Base-by-base conservation (phyloP, 257 asterid genomes). In the Ajuga chamaepitys region DNA sequence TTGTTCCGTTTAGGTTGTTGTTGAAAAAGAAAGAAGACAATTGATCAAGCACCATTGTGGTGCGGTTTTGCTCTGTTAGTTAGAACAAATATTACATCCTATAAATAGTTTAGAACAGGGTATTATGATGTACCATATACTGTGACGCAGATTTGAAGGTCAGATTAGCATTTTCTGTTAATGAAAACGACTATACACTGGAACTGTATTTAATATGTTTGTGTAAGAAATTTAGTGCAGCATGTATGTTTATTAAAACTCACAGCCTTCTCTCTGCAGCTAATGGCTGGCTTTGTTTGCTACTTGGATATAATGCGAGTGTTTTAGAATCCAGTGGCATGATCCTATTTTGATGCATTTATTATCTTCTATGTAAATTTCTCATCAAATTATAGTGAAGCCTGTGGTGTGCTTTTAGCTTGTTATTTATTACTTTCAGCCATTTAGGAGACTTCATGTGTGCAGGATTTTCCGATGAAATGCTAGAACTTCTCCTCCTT, bases 401-500 rank as follows among this genome's bases (percentile, higher is more conserved):
- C 30, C 22, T 54, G 10, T 68, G 57, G 55, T 57, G 30, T 16
- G 11, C 51, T 50, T 26, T 40, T 59, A 32, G 42, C 10, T 51
- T 45, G 46, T 25, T 52, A 4, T 34, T 53, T 55, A 28, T 12
- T 22, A 14, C 41, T 66, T 35, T 24, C 24, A 45, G 40, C 42
- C 38, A 76, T 21, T 66, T 34, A 38, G 44, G 21, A 58, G 47
- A 40, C 13, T 38, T 56, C 38, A 47, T 56, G 17, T 28, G 8
- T 70, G 72, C 85, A 91, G 98, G 96, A 56, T 86, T 83, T 75
- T 77, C 95, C 18, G 86, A 88, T 79, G 98, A 91, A 81, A 77
- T 76, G 82, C 78, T 86, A 13, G 94, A 86, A 69, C 78, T 86
- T 73, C 89, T 88, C 67, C 86, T 91, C 63, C 77, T 79, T 32